These are phyloP conservation scores for Davidsoniella eucalypti DNA, from an alignment of 2,329 filamentous ascomycete genomes.

Conservation along the genomic window DNA sequence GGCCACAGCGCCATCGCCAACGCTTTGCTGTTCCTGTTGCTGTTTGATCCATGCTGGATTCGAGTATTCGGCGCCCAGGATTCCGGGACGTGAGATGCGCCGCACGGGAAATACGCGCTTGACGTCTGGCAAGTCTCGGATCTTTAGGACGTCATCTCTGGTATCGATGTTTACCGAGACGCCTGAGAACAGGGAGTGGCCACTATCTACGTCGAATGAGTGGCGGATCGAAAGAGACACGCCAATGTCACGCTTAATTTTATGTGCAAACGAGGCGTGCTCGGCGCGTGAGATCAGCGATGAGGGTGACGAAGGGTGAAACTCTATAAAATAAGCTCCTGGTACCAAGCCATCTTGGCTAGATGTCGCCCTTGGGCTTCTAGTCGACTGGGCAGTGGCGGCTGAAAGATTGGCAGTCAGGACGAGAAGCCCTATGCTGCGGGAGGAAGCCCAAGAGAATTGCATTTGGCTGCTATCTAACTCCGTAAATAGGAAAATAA, in stretches of 20 bases:
- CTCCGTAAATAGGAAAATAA: too few species aligned
- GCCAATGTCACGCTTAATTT: not conserved
- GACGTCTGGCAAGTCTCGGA: slow-evolving; percentile 1
- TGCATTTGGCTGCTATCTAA: too few species aligned
- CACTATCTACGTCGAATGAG: not conserved
- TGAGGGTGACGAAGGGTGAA: not conserved
- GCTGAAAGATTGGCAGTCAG: too few species aligned
- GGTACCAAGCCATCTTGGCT: not conserved
- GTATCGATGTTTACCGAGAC: not conserved
- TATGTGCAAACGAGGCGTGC: not conserved
- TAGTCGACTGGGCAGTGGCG: too few species aligned
- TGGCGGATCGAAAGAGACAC: slow-evolving; percentile 1
- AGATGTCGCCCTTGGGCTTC: too few species aligned
- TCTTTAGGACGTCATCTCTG: not conserved
- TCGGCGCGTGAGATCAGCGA: not conserved
- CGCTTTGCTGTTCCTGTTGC: not conserved
- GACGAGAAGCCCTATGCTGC: too few species aligned
- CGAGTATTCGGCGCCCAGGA: not conserved
- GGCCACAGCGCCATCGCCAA: not conserved
- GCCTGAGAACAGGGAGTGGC: slow-evolving; percentile 2
- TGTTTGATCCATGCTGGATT: not conserved
- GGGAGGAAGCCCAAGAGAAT: too few species aligned
- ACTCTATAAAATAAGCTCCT: slow-evolving; percentile 6
- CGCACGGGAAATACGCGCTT: slow-evolving; percentile 7
- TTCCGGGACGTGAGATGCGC: not conserved